Base-by-base conservation (phyloP, 495 filamentous ascomycete species). In the Penicillium fimorum region DNA sequence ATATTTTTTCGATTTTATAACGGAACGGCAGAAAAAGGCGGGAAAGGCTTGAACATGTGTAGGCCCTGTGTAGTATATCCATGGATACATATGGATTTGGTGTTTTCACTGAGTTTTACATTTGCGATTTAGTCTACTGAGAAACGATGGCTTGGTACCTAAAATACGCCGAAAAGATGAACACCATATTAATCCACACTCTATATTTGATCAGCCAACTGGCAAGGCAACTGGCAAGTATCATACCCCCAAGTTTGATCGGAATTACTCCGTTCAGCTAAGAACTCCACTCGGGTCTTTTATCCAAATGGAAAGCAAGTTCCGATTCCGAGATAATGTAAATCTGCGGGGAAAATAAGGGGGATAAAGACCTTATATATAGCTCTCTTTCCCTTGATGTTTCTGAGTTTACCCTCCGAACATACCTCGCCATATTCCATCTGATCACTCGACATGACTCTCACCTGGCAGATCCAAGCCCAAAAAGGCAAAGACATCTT, bases 401-500 rank as follows among this genome's bases (percentile, higher is more conserved):
- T n/a, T 45, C 24, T 25, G 13, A n/a, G 35, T 17, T n/a, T 30
- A n/a, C 15, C 20, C 20, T 32, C 18, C 24, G 1, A 29, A 27
- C 29, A 32, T 15, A 35, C 17, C 20, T 6, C 2, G 4, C 15
- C 17, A 27, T 35, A 20, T 7, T 20, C n/a, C 9, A 35, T 13
- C 18, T 18, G 7, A 54, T 18, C 20, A 15, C 25, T 8, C 13
- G 1, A 32, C 22, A 76, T 75, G 71, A 54, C 64, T 8, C 42
- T 64, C 13, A 43, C 63, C 44, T 76, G 74, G 74, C 41, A 73
- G 55, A 22, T 10, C 4, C 50, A 74, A 62, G 72, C 74, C 22
- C 62, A 66, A 41, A 70, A 66, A 54, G 72, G 68, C 12, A 64
- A 56, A 44, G 63, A 73, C 37, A 71, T 73, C 22, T 64, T 77